Evolutionary conservation across 176 grass and related monocot species (phyloP).

Genomic region (Rhynchospora tenuis): DNA sequence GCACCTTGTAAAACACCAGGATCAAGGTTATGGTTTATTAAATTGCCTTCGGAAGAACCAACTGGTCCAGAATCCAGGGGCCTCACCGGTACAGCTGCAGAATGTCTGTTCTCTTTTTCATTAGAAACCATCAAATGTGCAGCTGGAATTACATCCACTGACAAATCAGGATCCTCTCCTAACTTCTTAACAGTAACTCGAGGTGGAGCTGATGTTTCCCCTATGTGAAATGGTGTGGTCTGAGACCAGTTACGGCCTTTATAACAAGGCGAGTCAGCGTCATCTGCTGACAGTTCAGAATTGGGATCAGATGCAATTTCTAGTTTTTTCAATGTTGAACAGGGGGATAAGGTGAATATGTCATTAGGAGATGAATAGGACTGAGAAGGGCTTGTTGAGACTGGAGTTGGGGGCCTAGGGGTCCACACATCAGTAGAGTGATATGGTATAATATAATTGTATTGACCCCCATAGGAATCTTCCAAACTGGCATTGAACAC

Average conservation of each 20-base stretch:
- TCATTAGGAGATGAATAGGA: neutral
- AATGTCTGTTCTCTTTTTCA: neutral
- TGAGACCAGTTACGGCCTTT: conserved; percentile 12
- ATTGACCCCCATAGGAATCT: neutral
- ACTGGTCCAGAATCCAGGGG: neutral
- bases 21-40: neutral
- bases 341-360: neutral
- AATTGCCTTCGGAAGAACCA: neutral
- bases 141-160: neutral
- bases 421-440: neutral
- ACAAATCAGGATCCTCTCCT: neutral
- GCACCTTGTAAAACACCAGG: neutral
- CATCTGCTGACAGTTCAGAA: conserved; percentile 4
- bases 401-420: neutral
- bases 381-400: neutral
- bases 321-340: conserved; percentile 5
- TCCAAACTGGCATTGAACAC: neutral
- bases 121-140: neutral
- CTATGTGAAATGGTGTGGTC: neutral
- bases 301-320: neutral
- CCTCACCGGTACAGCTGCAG: neutral
- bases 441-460: neutral
- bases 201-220: conserved; percentile 10
- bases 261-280: conserved; percentile 14
- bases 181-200: conserved; percentile 13